These are phyloP conservation scores for Parachaetomium inaequale DNA, from an alignment of 495 filamentous ascomycete genomes.

Conservation along the genomic window DNA sequence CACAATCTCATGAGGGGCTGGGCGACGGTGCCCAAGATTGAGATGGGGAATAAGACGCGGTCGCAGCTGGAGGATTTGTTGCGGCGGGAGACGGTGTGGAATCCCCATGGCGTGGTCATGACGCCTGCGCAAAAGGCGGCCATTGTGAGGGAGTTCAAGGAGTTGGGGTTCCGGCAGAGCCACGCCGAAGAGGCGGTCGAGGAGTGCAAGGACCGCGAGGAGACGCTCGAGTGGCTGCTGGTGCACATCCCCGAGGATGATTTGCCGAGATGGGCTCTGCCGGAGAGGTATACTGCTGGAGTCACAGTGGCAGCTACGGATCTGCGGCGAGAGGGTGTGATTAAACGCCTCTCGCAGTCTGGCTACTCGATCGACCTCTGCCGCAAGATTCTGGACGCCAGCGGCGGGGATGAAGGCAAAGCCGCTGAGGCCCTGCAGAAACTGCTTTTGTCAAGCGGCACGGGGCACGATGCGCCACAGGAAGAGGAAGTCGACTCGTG, in stretches of 20 bases:
- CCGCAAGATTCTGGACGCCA: conserved; percentile 63
- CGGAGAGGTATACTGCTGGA: conserved; percentile 84
- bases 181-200: conserved; percentile 85
- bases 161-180: conserved; percentile 76
- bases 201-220: conserved; percentile 88
- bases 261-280: conserved; percentile 81
- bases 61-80: conserved; percentile 74
- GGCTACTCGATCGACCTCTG: conserved; percentile 86
- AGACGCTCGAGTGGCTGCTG: conserved; percentile 85
- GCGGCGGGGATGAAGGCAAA: conserved; percentile 66
- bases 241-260: conserved; percentile 98
- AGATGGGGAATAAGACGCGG: conserved; percentile 78
- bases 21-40: conserved; percentile 81
- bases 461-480: conserved; percentile 12
- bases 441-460: conserved; percentile 55
- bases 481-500: conserved; percentile 36
- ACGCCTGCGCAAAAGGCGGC: conserved; percentile 49
- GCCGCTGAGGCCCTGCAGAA: conserved; percentile 76
- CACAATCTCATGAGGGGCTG: conserved; percentile 63
- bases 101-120: conserved; percentile 67
- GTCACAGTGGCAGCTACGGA: conserved; percentile 78
- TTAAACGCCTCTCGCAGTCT: conserved; percentile 75
- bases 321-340: conserved; percentile 68
- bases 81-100: conserved; percentile 77
- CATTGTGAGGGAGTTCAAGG: conserved; percentile 69